Evolutionary conservation across 768 basidiomycete species (phyloP).

Genomic region (Floccularia luteovirens): DNA sequence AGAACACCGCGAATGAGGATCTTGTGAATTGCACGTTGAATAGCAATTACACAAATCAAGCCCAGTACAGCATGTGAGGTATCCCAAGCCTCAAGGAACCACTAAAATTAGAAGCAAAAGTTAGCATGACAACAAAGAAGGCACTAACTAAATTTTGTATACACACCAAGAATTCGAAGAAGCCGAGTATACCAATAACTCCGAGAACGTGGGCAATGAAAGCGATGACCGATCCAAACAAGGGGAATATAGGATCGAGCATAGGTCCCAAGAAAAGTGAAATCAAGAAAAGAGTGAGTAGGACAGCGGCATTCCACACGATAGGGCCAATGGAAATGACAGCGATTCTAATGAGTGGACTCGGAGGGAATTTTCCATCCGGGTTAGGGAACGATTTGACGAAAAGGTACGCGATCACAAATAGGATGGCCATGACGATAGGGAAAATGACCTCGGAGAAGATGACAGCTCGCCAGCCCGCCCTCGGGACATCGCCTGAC

Average conservation of each 20-base stretch:
- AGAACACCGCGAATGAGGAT: constrained; percentile 87
- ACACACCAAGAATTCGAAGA: constrained; percentile 94
- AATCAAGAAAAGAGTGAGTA: constrained; percentile 82
- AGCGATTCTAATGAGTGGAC: constrained; percentile 87
- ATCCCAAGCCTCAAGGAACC: constrained; percentile 93
- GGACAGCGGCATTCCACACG: constrained; percentile 88
- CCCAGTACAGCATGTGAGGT: constrained; percentile 90
- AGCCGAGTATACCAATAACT: constrained; percentile 80
- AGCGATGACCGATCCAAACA: constrained; percentile 91
- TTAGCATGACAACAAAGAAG: constrained; percentile 7
- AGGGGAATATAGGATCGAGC: constrained; percentile 74
- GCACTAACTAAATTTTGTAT: constrained; percentile 4
- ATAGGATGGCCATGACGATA: constrained; percentile 75
- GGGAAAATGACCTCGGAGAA: constrained; percentile 87
- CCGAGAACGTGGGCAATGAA: constrained; percentile 80
- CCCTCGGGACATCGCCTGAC: constrained; percentile 91
- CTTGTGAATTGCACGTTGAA: constrained; percentile 92
- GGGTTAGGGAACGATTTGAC: constrained; percentile 77
- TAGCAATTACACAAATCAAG: constrained; percentile 82
- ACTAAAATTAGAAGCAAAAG: constrained; percentile 40
- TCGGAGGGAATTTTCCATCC: constrained; percentile 59
- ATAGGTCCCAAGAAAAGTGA: constrained; percentile 92
- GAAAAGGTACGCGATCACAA: constrained; percentile 88
- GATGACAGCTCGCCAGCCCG: constrained; percentile 85
- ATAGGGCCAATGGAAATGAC: constrained; percentile 92